Conservation (phyloP, 2,329 filamentous ascomycete genomes). For the Calonectria fujianensis region DNA sequence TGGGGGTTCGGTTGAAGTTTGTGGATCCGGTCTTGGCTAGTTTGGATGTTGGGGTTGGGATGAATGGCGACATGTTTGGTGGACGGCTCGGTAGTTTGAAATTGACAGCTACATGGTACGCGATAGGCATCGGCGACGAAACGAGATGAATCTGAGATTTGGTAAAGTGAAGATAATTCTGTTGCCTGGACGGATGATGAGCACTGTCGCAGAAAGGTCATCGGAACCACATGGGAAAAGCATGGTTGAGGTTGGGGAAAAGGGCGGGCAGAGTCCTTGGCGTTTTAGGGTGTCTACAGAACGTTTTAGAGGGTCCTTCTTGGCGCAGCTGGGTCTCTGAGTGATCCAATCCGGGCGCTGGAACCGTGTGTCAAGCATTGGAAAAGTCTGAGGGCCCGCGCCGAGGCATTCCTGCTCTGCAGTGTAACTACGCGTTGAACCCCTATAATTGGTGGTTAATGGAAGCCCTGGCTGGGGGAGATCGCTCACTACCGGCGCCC, state of each 20-base stretch:
- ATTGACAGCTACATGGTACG: not conserved
- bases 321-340: not conserved
- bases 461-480: not conserved
- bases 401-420: slow-evolving; percentile 3
- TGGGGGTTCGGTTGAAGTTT: slow-evolving; percentile 11
- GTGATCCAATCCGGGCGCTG: slow-evolving; percentile 6
- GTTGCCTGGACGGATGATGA: not conserved
- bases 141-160: not conserved
- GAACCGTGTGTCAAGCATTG: slow-evolving; percentile 19
- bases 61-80: not conserved
- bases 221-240: not conserved
- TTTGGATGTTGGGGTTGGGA: slow-evolving; percentile 28
- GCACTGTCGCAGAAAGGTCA: not conserved
- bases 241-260: slow-evolving; percentile 32
- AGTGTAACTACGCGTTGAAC: slow-evolving; percentile 8
- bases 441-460: slow-evolving; percentile 12
- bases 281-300: slow-evolving; percentile 4
- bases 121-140: not conserved
- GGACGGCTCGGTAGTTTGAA: not conserved
- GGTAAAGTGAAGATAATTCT: not conserved
- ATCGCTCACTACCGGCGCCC: slow-evolving; percentile 1
- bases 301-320: slow-evolving; percentile 18
- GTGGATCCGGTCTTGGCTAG: slow-evolving; percentile 18
- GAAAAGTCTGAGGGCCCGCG: not conserved
- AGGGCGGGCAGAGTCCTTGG: slow-evolving; percentile 1